Percentiles rank a stretch among this genome's conserved stretches.
These are phyloP conservation scores for Triticum urartu DNA, from an alignment of 176 grass and related monocot species.

Conservation along the genomic window DNA sequence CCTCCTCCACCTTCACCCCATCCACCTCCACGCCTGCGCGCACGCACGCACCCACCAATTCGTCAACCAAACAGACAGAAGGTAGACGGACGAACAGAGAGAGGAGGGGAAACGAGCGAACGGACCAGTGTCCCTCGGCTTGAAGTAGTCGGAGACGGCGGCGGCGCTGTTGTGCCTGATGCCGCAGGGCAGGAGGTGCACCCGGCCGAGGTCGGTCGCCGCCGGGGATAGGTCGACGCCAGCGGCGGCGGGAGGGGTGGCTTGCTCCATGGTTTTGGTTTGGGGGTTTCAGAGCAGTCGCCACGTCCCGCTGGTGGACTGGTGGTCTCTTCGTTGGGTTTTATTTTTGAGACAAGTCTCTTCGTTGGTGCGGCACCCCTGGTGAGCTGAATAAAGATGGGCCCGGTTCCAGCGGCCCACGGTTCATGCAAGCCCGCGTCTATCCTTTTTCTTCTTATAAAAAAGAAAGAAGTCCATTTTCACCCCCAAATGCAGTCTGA, in stretches of 20 bases:
- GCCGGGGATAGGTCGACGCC: conserved; percentile 45
- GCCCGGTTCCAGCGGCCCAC: too few relatives aligned
- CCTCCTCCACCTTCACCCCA: conserved; percentile 76
- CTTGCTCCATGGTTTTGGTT: conserved; percentile 39
- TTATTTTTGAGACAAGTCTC: too few relatives aligned
- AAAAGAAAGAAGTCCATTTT: too few relatives aligned
- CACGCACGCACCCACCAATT: neutral
- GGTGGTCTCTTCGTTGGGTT: too few relatives aligned
- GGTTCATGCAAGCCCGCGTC: too few relatives aligned
- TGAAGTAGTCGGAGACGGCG: conserved; percentile 85
- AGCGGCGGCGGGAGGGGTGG: conserved; percentile 23
- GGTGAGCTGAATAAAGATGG: too few relatives aligned
- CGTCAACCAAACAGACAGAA: neutral
- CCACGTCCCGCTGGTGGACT: neutral
- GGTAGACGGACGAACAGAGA: neutral
- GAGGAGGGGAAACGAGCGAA: neutral
- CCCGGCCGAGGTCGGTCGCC: conserved; percentile 43
- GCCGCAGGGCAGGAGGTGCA: conserved; percentile 84
- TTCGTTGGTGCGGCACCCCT: too few relatives aligned
- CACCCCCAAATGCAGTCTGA: too few relatives aligned
- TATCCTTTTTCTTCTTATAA: too few relatives aligned
- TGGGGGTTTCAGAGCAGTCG: neutral
- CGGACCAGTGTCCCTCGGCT: conserved; percentile 72
- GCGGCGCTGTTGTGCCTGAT: conserved; percentile 59
- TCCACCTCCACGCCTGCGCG: conserved; percentile 59